phyloP scores from a whole-genome alignment of 805 yeast genomes.

The Saturnispora silvae region DNA sequence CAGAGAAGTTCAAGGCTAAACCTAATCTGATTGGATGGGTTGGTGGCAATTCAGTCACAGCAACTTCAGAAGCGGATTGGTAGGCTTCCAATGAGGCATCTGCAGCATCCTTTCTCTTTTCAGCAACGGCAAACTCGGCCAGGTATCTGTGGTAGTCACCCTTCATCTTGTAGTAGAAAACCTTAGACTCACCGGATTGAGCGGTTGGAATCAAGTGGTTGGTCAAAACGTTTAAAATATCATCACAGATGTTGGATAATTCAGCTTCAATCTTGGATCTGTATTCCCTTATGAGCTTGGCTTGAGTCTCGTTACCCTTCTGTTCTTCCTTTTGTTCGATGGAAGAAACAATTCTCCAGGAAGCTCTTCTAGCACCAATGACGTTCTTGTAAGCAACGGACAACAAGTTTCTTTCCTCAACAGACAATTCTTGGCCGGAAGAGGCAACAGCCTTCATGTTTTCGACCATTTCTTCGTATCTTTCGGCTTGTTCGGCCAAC shows the following conservation, averaged over 20 bases:
- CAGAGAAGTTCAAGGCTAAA: constrained; percentile 94
- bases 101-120: constrained; percentile 87
- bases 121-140: constrained; percentile 91
- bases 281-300: constrained; percentile 80
- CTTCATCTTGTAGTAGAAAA: constrained; percentile 97
- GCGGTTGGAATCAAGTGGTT: constrained; percentile 90
- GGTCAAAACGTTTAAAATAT: constrained; percentile 78
- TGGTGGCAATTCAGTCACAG: constrained; percentile 93
- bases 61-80: constrained; percentile 92
- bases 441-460: constrained; percentile 97
- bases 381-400: constrained; percentile 98
- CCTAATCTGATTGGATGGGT: constrained; percentile 98
- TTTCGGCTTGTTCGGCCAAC: constrained; percentile 98
- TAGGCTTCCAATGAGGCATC: constrained; percentile 88
- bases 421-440: constrained; percentile 88
- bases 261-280: constrained; percentile 91
- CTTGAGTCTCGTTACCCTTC: constrained; percentile 89
- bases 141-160: constrained; percentile 99
- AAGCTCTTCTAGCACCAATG: constrained; percentile 98
- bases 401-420: constrained; percentile 94
- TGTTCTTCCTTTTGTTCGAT: constrained; percentile 97
- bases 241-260: constrained; percentile 87
- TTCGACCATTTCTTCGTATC: constrained; percentile 98
- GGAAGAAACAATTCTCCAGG: constrained; percentile 97
- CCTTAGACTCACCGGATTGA: constrained; percentile 94